These are phyloP conservation scores for Talaromyces ruber DNA, from an alignment of 495 filamentous ascomycete species.

Conservation along the genomic window DNA sequence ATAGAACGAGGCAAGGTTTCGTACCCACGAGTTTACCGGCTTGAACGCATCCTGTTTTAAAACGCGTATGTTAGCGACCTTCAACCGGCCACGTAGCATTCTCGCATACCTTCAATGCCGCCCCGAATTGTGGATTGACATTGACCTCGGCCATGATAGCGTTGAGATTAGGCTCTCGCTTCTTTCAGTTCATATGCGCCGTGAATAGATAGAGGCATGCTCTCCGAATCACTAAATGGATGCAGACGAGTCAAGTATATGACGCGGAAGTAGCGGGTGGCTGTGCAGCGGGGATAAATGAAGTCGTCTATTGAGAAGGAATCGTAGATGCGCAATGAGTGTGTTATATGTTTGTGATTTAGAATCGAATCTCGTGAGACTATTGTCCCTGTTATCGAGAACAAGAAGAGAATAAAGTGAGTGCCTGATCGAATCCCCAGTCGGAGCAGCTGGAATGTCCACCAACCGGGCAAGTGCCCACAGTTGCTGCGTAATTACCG, in stretches of 20 bases:
- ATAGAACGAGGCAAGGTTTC: constrained; percentile 15
- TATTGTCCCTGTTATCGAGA: neutral
- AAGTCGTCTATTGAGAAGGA: neutral
- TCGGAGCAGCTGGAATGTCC: neutral
- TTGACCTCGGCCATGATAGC: constrained; percentile 63
- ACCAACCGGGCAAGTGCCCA: constrained; percentile 1
- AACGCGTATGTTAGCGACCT: constrained; percentile 5
- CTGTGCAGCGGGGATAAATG: neutral
- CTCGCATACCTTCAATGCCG: constrained; percentile 72
- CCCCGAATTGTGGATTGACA: constrained; percentile 71
- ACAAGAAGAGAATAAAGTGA: neutral
- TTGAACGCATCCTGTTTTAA: constrained; percentile 79
- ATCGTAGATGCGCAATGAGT: neutral
- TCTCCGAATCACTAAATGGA: neutral
- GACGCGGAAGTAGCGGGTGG: neutral
- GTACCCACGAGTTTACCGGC: constrained; percentile 82
- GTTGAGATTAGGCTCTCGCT: neutral
- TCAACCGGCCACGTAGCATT: neutral
- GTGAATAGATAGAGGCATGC: neutral
- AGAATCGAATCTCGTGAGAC: neutral
- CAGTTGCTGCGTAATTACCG: neutral
- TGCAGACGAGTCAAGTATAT: neutral
- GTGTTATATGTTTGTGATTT: neutral
- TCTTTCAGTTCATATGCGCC: constrained; percentile 5
- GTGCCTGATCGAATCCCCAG: neutral